A percentile compares a stretch with the other conserved stretches of the same genome.
Evolutionary conservation across 208 protist species (phyloP).

Genomic region (Crithidia brevicula): DNA sequence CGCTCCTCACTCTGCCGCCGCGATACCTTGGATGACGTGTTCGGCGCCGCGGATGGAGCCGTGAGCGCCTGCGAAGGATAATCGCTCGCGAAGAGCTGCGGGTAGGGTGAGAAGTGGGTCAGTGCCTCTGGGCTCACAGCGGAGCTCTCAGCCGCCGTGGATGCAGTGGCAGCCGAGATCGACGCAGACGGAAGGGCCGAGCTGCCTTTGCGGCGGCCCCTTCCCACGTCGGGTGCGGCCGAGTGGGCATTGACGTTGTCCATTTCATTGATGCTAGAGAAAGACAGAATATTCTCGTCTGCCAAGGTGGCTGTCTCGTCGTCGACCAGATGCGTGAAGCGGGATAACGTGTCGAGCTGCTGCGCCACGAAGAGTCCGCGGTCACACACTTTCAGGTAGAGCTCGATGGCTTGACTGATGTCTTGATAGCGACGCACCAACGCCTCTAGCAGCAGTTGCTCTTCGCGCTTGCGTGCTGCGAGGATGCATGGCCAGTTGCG

Average conservation of each 20-base stretch:
- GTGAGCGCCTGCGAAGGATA: background rate
- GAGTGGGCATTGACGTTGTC: background rate
- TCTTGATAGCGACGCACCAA: slow-evolving; percentile 23
- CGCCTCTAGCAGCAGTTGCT: slow-evolving; percentile 12
- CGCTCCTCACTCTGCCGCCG: background rate
- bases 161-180: background rate
- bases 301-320: background rate
- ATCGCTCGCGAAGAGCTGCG: background rate
- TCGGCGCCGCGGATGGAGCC: background rate
- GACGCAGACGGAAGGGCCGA: background rate
- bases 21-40: background rate
- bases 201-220: background rate
- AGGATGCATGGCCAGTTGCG: background rate
- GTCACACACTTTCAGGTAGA: slow-evolving; percentile 27
- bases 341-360: slow-evolving; percentile 21
- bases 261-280: slow-evolving; percentile 2
- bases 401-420: slow-evolving; percentile 15
- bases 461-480: background rate
- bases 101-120: slow-evolving; percentile 12
- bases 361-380: slow-evolving; percentile 26
- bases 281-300: slow-evolving; percentile 10
- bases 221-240: background rate
- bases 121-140: slow-evolving; percentile 4
- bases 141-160: background rate
- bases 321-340: background rate